Evolutionary conservation across 2,329 filamentous ascomycete species (phyloP).

Genomic region (Aureobasidium sp.): DNA sequence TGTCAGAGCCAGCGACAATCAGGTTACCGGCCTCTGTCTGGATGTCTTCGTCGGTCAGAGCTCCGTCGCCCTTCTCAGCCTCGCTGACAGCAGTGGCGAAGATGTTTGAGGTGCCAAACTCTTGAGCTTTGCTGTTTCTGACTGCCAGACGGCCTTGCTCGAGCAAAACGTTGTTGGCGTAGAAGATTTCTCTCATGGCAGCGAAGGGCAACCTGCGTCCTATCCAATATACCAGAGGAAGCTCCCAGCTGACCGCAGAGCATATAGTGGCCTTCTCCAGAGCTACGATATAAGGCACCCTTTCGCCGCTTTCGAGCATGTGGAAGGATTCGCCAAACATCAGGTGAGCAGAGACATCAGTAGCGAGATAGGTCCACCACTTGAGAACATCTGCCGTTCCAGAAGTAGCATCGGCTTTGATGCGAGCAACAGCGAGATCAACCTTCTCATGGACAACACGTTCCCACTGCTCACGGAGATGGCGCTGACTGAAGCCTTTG

Average conservation of each 20-base stretch:
- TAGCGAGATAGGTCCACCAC: slow-evolving; percentile 36
- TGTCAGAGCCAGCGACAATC: slow-evolving; percentile 29
- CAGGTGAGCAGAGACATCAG: slow-evolving; percentile 33
- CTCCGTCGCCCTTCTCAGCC: slow-evolving; percentile 17
- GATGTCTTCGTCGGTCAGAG: slow-evolving; percentile 24
- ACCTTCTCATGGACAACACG: slow-evolving; percentile 28
- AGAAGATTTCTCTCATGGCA: slow-evolving; percentile 17
- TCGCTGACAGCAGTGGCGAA: slow-evolving; percentile 20
- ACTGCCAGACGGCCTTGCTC: slow-evolving; percentile 18
- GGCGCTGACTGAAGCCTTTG: slow-evolving; percentile 30
- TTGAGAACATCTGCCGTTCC: slow-evolving; percentile 33
- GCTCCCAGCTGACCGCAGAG: slow-evolving; percentile 24
- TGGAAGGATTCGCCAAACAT: slow-evolving; percentile 35
- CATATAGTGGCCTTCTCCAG: slow-evolving; percentile 1
- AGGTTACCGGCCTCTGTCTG: slow-evolving; percentile 24
- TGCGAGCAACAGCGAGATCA: slow-evolving; percentile 28
- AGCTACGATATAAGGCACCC: slow-evolving; percentile 17
- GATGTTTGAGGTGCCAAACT: slow-evolving; percentile 14
- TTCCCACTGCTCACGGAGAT: slow-evolving; percentile 33
- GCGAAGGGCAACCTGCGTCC: slow-evolving; percentile 15
- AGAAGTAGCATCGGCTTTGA: slow-evolving; percentile 25
- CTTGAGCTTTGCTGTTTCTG: slow-evolving; percentile 14
- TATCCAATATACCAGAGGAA: slow-evolving; percentile 22
- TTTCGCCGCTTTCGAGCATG: slow-evolving; percentile 32
- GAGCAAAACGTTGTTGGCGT: slow-evolving; percentile 17